A percentile compares a stretch with the other conserved stretches of the same genome.
These are phyloP conservation scores for Eurotiales sp. DNA, from an alignment of 2,329 filamentous ascomycete species.

Conservation along the genomic window DNA sequence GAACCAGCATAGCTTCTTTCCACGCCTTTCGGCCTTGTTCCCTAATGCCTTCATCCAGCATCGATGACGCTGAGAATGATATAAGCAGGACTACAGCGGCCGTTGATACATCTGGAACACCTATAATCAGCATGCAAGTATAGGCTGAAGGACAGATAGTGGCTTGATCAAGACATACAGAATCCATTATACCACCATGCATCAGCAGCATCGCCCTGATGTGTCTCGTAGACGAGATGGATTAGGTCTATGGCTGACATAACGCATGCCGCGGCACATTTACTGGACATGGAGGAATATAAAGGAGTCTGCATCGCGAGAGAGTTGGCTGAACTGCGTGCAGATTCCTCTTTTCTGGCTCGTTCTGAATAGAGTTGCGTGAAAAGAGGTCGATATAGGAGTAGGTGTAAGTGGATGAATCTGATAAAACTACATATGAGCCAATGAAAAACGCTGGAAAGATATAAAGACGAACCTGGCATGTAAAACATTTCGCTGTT, in stretches of 20 bases:
- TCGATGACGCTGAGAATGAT: not conserved
- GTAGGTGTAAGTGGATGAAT: slow-evolving; percentile 30
- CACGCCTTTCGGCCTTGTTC: not conserved
- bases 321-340: not conserved
- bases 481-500: slow-evolving; percentile 6
- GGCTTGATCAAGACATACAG: slow-evolving; percentile 26
- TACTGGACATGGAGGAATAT: slow-evolving; percentile 24
- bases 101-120: slow-evolving; percentile 5
- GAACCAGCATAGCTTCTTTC: slow-evolving; percentile 25
- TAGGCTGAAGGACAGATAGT: not conserved
- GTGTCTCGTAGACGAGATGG: slow-evolving; percentile 26
- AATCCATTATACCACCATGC: slow-evolving; percentile 41
- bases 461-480: not conserved
- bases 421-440: slow-evolving; percentile 17
- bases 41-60: not conserved
- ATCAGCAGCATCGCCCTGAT: slow-evolving; percentile 24
- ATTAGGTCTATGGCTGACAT: slow-evolving; percentile 29
- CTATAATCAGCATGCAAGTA: not conserved
- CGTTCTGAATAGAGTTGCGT: slow-evolving; percentile 28
- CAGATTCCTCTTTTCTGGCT: not conserved
- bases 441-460: not conserved
- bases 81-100: slow-evolving; percentile 4
- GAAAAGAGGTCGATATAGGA: slow-evolving; percentile 34
- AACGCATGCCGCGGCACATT: slow-evolving; percentile 31
- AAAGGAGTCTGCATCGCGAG: slow-evolving; percentile 8